These are phyloP conservation scores for Auricularia cornea DNA, from an alignment of 768 basidiomycete genomes.

Conservation along the genomic window DNA sequence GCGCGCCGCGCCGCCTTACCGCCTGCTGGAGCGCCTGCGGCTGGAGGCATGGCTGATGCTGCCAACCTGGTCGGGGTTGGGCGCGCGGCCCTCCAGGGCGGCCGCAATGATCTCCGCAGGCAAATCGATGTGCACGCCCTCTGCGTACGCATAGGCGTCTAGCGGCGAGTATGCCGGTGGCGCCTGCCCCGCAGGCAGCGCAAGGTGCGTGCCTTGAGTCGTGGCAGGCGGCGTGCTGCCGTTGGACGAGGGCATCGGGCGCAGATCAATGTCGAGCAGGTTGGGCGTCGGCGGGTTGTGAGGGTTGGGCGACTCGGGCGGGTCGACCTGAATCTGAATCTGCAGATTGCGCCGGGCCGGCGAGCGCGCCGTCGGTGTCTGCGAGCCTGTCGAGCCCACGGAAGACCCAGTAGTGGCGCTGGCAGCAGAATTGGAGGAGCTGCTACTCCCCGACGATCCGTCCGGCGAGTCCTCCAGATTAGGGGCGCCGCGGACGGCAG, in stretches of 20 bases:
- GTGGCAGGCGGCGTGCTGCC: conserved; percentile 2
- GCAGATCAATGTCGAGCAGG: conserved; percentile 72
- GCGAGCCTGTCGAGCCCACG: conserved; percentile 65
- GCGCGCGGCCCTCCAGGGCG: conserved; percentile 64
- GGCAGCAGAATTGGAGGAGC: conserved; percentile 19
- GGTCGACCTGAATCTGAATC: conserved; percentile 45
- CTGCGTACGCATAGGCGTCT: conserved; percentile 73
- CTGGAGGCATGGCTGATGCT: not conserved
- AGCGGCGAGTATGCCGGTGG: conserved; percentile 87
- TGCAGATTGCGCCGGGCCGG: conserved; percentile 50
- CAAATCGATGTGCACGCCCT: conserved; percentile 87
- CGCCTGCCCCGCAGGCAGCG: conserved; percentile 31
- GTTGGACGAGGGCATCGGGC: conserved; percentile 39
- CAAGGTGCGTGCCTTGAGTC: conserved; percentile 1
- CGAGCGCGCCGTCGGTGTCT: conserved; percentile 60
- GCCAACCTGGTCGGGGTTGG: not conserved
- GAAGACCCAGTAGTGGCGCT: conserved; percentile 37
- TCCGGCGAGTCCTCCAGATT: conserved; percentile 18
- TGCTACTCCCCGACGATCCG: conserved; percentile 16
- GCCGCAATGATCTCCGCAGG: conserved; percentile 89
- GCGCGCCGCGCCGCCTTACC: not conserved
- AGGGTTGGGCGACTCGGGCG: conserved; percentile 59
- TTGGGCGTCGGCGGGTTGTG: conserved; percentile 84
- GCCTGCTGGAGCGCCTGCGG: not conserved
- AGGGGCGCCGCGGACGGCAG: conserved; percentile 41